These are phyloP conservation scores for Naganishia antarctica DNA, from an alignment of 768 basidiomycete genomes.

Conservation along the genomic window DNA sequence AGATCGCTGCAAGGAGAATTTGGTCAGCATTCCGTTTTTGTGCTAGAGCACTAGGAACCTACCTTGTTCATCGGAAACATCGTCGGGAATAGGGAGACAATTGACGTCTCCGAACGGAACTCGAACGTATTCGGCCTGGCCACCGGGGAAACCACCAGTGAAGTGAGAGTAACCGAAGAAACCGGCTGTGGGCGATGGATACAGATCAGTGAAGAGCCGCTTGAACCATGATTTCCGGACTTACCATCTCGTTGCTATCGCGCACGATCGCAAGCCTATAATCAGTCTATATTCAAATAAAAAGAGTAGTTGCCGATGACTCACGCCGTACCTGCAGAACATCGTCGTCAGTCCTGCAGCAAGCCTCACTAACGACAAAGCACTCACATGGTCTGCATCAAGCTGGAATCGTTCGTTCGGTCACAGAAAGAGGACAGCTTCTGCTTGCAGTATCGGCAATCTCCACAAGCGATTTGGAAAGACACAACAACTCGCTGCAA, in stretches of 20 bases:
- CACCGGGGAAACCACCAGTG: conserved; percentile 68
- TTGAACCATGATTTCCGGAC: too few species aligned
- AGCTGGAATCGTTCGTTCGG: conserved; percentile 62
- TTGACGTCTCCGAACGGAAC: conserved; percentile 65
- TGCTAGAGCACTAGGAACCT: background rate
- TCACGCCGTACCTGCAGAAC: conserved; percentile 59
- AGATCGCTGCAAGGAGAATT: conserved; percentile 29
- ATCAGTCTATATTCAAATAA: too few species aligned
- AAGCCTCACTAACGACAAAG: background rate
- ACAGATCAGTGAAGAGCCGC: background rate
- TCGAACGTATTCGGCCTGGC: conserved; percentile 70
- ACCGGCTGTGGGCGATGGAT: conserved; percentile 52
- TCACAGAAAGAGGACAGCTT: conserved; percentile 71
- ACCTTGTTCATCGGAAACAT: conserved; percentile 58
- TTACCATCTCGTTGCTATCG: conserved; percentile 22
- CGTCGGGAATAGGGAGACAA: conserved; percentile 64
- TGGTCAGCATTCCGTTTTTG: background rate
- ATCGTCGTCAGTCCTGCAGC: conserved; percentile 39
- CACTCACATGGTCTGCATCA: conserved; percentile 42
- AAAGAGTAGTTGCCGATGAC: too few species aligned
- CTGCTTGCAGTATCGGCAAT: conserved; percentile 67
- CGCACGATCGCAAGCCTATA: too few species aligned
- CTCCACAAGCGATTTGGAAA: conserved; percentile 72
- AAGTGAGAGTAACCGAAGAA: conserved; percentile 59
- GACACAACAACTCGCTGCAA: conserved; percentile 62